Evolutionary conservation across 371 early-diverging fungal species (phyloP).

Genomic region (Mucor velutinosus): DNA sequence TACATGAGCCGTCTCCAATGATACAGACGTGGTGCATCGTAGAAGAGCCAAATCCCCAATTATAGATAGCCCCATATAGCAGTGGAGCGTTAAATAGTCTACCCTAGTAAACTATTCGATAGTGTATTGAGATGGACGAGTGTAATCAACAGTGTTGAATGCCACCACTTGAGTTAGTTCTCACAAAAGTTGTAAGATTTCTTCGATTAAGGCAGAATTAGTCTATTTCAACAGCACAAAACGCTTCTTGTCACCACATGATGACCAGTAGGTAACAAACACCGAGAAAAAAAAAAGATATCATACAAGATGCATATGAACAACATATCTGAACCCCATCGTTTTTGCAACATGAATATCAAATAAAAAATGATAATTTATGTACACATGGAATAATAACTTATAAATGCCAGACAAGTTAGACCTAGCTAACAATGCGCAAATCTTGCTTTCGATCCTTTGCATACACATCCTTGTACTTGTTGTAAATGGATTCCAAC

Average conservation of each 20-base stretch:
- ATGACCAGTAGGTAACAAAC: neutral
- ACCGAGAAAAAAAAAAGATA: neutral
- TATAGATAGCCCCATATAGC: no score
- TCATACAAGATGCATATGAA: neutral
- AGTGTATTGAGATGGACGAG: no score
- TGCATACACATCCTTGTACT: constrained; percentile 74
- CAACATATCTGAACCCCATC: neutral
- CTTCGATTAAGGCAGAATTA: no score
- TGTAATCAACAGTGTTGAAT: no score
- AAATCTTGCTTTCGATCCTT: constrained; percentile 52
- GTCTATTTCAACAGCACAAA: neutral
- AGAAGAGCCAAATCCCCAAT: no score
- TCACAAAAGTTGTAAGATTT: no score
- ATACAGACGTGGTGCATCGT: no score
- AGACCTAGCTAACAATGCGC: constrained; percentile 10
- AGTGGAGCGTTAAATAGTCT: no score
- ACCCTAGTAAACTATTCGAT: no score
- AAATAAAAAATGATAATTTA: neutral
- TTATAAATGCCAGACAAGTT: neutral
- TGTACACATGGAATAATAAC: neutral
- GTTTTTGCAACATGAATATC: neutral
- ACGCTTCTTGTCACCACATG: neutral
- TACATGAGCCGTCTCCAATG: no score
- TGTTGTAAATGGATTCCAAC: constrained; percentile 61
- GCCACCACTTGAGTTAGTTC: no score